These are phyloP conservation scores for Conringia planisiliqua DNA, from an alignment of 345 rosid genomes.

Conservation along the genomic window DNA sequence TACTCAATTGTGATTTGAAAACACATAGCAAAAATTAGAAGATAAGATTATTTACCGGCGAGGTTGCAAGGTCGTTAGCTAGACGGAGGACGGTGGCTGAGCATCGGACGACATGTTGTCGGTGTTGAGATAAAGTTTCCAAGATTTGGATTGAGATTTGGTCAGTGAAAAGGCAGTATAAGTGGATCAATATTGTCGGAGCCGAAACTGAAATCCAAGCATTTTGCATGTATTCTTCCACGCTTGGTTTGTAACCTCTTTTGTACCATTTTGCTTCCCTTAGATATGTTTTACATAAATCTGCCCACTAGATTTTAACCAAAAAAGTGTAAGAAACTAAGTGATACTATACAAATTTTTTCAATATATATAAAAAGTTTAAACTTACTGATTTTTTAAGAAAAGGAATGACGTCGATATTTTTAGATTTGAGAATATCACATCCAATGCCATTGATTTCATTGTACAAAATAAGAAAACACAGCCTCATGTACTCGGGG, in stretches of 20 bases:
- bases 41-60: conserved; percentile 18
- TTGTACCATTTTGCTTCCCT: conserved; percentile 48
- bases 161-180: conserved; percentile 7
- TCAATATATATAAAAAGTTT: background rate
- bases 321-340: background rate
- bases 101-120: conserved; percentile 3
- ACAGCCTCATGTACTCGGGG: background rate
- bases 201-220: conserved; percentile 33
- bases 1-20: background rate
- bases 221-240: conserved; percentile 41
- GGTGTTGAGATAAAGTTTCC: background rate
- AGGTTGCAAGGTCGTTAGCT: conserved; percentile 42
- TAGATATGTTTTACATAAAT: conserved; percentile 34
- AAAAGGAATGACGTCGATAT: background rate
- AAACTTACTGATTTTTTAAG: background rate
- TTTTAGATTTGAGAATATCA: background rate
- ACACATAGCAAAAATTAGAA: background rate
- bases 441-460: background rate
- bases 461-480: background rate
- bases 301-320: conserved; percentile 37
- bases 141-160: conserved; percentile 15
- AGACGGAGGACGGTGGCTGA: conserved; percentile 30
- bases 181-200: conserved; percentile 6
- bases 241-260: conserved; percentile 32
- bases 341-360: background rate